Percentiles rank a stretch among this genome's conserved stretches.
phyloP scores from a whole-genome alignment of 345 rosid species.

The Euphorbia peplus region DNA sequence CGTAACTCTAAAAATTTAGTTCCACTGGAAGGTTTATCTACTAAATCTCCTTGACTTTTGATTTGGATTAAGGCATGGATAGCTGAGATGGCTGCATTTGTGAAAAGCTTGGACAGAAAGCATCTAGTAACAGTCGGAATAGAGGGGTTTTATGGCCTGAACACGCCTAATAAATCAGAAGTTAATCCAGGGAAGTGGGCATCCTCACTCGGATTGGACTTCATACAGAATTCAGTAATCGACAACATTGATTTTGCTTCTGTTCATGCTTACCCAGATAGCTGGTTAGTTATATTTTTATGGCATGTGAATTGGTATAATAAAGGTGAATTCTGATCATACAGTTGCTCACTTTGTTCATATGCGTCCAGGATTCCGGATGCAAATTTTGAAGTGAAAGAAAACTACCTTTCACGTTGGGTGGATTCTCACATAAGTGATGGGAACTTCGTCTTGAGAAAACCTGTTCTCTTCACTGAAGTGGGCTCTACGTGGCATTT shows the following conservation, averaged over 20 bases:
- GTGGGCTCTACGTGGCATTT: constrained; percentile 30
- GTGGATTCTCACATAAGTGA: constrained; percentile 38
- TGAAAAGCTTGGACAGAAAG: constrained; percentile 44
- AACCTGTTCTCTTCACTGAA: constrained; percentile 44
- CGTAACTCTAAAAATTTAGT: not conserved
- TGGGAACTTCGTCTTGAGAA: constrained; percentile 29
- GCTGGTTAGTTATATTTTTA: constrained; percentile 39
- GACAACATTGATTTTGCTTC: constrained; percentile 48
- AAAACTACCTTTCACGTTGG: constrained; percentile 32
- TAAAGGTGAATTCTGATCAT: not conserved
- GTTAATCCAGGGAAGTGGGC: constrained; percentile 55
- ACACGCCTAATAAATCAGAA: constrained; percentile 19
- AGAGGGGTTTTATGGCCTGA: constrained; percentile 46
- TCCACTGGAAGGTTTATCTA: not conserved
- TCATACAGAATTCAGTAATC: constrained; percentile 39
- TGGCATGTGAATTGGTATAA: not conserved
- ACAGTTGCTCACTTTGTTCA: not conserved
- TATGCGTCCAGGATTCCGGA: constrained; percentile 29
- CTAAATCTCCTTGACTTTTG: not conserved
- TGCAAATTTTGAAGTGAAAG: constrained; percentile 31
- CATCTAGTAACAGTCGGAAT: constrained; percentile 44
- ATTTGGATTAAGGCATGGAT: constrained; percentile 39
- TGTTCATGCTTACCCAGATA: constrained; percentile 50
- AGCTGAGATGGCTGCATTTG: constrained; percentile 44
- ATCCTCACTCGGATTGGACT: constrained; percentile 46